A percentile compares a stretch with the other conserved stretches of the same genome.
These are phyloP conservation scores for Chrysosphaeria jannelii DNA, from an alignment of 2,329 filamentous ascomycete species.

Conservation along the genomic window DNA sequence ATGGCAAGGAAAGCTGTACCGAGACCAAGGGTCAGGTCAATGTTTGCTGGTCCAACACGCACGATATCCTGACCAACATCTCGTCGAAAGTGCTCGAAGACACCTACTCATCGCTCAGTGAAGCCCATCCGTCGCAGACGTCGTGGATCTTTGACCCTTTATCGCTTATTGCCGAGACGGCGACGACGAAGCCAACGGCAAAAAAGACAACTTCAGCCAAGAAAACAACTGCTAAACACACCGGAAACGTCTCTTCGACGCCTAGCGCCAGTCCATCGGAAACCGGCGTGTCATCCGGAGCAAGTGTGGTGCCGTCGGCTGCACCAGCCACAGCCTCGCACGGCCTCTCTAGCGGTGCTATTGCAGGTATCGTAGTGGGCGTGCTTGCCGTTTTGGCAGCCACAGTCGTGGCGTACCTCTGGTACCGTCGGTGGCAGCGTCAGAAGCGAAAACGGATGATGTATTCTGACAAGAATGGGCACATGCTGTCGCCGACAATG, in stretches of 20 bases:
- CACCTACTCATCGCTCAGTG: slow-evolving; percentile 4
- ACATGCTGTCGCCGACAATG: too few relatives aligned
- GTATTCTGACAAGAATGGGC: too few relatives aligned
- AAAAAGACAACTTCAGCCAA: neutral
- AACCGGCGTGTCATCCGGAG: neutral
- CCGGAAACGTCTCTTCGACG: neutral
- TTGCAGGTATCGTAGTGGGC: slow-evolving; percentile 3
- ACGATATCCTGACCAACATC: slow-evolving; percentile 5
- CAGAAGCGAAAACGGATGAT: slow-evolving; percentile 1
- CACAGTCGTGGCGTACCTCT: slow-evolving; percentile 1
- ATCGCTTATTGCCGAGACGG: slow-evolving; percentile 2
- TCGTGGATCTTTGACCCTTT: slow-evolving; percentile 3
- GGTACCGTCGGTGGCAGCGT: slow-evolving; percentile 3
- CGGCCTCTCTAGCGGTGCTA: slow-evolving; percentile 2
- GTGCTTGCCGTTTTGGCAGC: slow-evolving; percentile 2
- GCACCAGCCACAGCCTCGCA: neutral
- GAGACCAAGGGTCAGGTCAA: slow-evolving; percentile 3
- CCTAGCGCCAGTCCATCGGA: neutral
- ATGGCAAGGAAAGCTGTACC: slow-evolving; percentile 4
- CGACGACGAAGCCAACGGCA: neutral
- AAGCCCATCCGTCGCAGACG: slow-evolving; percentile 3
- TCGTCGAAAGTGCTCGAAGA: slow-evolving; percentile 2
- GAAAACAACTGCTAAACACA: too few relatives aligned
- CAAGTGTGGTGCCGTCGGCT: neutral
- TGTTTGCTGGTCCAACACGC: slow-evolving; percentile 4